Evolutionary conservation across 768 basidiomycete genomes (phyloP).

Genomic region (Rhizopogon rudus): DNA sequence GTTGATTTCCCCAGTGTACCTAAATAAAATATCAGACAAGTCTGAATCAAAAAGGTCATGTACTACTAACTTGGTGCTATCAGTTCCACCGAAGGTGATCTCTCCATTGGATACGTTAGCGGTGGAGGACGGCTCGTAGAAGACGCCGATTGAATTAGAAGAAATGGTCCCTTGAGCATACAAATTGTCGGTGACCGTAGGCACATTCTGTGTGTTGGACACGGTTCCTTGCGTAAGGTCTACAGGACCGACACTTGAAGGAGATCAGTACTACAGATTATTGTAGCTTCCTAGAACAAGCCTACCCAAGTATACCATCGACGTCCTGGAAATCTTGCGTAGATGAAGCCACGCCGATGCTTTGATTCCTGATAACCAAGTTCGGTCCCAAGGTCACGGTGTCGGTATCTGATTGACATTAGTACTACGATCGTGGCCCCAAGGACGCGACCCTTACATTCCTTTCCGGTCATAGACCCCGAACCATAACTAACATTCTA

Average conservation of each 20-base stretch:
- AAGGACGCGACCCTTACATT: conserved; percentile 31
- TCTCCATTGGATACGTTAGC: conserved; percentile 39
- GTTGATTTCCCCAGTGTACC: conserved; percentile 25
- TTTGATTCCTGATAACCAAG: conserved; percentile 38
- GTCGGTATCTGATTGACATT: conserved; percentile 33
- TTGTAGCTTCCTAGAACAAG: neutral
- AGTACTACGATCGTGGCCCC: neutral
- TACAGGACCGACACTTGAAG: conserved; percentile 39
- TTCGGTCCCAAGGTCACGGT: conserved; percentile 33
- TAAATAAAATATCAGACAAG: neutral
- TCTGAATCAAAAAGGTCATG: neutral
- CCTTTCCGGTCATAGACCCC: conserved; percentile 47
- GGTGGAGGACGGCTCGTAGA: conserved; percentile 38
- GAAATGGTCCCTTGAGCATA: conserved; percentile 40
- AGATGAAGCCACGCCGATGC: conserved; percentile 37
- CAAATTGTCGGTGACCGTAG: conserved; percentile 52
- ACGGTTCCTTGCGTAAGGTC: conserved; percentile 41
- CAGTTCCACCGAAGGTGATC: conserved; percentile 45
- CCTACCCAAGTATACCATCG: conserved; percentile 46
- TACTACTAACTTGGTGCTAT: conserved; percentile 32
- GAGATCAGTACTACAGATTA: neutral
- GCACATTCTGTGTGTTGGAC: conserved; percentile 26
- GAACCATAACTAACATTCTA: conserved; percentile 53
- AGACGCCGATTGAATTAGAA: conserved; percentile 43
- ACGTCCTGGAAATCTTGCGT: conserved; percentile 37